Base-by-base conservation (phyloP, 2,329 filamentous ascomycete species). In the Dothistroma pini region DNA sequence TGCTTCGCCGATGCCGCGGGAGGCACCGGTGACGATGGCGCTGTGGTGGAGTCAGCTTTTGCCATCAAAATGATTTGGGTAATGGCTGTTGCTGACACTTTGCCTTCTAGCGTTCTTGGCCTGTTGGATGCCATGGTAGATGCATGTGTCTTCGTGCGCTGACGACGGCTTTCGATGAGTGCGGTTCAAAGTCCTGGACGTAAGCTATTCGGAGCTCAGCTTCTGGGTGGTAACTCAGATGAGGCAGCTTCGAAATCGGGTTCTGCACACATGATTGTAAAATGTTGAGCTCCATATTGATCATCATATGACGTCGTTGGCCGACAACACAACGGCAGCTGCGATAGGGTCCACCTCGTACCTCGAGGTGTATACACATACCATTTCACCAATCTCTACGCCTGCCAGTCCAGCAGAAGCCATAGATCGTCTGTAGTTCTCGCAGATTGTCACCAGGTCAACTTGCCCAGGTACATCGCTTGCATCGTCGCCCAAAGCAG, bases 1-100 rank as follows among this genome's bases (percentile, higher is more conserved):
- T 52, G 74, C 77, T 34, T 75, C 75, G 25, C 82, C 81, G 9
- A 84, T 81, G 6, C 80, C 80, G 61, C 81, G 72, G n/a, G 78
- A 79, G 14, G 76, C 77, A 9, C 81, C 81, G 1, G 80, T 83
- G 0, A 83, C 76, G 48, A 83, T 79, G 38, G 80, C 80, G 0
- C 76, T 71, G 58, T 77, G 31, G 4, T 21, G 69, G 72, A 41
- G 29, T 75, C 58, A 66, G 72, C 59, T 9, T 21, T 16, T n/a
- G 22, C 38, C 22, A 21, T 22, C 19, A 12, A n/a, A 19, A 25
- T 38, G 29, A 19, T 31, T 3, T 29, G 25, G 25, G 25, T 3
- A 29, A 31, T 19, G 12, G n/a, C 25, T 38, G 11, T 22, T 41
- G n/a, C 60, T 48, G 55, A 67, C 66, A 68, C 65, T 55, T 68